A percentile compares a stretch with the other conserved stretches of the same genome.
Conservation (phyloP, 345 rosid species). For the Garcia nutans region DNA sequence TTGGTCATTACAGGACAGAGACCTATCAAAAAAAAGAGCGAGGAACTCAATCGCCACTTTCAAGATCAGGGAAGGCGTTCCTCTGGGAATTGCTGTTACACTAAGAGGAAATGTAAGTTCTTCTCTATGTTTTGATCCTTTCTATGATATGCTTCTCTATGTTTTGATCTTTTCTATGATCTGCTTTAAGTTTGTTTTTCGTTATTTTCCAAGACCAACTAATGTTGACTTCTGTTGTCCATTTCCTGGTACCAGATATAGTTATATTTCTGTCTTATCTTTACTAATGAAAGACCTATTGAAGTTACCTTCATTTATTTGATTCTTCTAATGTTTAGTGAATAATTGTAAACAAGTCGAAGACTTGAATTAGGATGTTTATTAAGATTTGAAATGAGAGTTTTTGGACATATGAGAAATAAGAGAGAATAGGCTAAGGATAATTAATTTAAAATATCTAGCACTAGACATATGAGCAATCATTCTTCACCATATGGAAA, state of each 20-base stretch:
- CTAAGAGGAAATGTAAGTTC: conserved; percentile 80
- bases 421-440: too few species aligned
- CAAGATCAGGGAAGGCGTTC: conserved; percentile 90
- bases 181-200: neutral
- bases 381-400: too few species aligned
- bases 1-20: conserved; percentile 85
- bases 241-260: neutral
- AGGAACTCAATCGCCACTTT: conserved; percentile 74
- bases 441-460: too few species aligned
- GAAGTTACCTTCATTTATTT: neutral
- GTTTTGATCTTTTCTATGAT: conserved; percentile 3
- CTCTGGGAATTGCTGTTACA: conserved; percentile 85
- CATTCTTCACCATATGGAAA: too few species aligned
- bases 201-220: neutral
- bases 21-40: conserved; percentile 83
- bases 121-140: conserved; percentile 4
- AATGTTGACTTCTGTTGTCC: neutral
- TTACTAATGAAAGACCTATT: neutral
- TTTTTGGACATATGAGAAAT: too few species aligned
- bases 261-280: neutral
- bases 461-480: too few species aligned
- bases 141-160: conserved; percentile 1
- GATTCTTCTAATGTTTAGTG: neutral
- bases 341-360: neutral
- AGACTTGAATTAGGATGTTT: neutral